Evolutionary conservation across 164 flowering plant species (phyloP), one percentile per base, ranked within the genome.

Genomic region (Nymphaea colorata): DNA sequence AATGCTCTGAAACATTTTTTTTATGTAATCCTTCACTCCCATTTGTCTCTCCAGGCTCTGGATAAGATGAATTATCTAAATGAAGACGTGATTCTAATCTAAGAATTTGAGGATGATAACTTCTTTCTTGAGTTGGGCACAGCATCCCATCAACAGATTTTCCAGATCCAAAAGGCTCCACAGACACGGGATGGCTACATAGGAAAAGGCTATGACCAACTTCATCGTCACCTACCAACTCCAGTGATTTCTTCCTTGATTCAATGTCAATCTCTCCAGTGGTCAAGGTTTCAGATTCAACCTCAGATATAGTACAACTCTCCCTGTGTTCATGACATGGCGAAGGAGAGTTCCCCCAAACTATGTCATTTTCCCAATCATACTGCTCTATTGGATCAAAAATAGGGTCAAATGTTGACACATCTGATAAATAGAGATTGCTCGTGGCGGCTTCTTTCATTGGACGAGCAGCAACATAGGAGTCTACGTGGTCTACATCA

Each of bases 311-410:
- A 6, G 63, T 25, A 61, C 2, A 61, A 61, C 17, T 61, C 63
- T 61, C 63, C 5, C 6, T 15, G 5, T 61, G 17, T 15, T 61
- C 77, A 10, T 73, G 72, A 76, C 78, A 79, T 11, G 45, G 57
- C 10, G 67, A 64, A 53, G 92, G 84, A 64, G 95, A 87, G 74
- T 78, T 77, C 51, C 76, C 89, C 97, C 97, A 94, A 47, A 91
- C 74, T 67, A 94, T 94, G 65, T 67, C 71, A 11, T 87, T 83
- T 78, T 94, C 99, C 99, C 99, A 94, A 66, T 88, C 81, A 74
- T 82, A 83, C 78, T 87, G 97, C 73, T 89, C 96, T 70, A 94
- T 85, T 66, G 91, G 89, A 75, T 84, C 82, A 71, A 84, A 77
- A 53, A 76, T 66, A 59, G 85, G 79, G 69, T 71, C 76, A 43